A percentile compares a stretch with the other conserved stretches of the same genome.
These are phyloP conservation scores for Endotrypanum monterogeii DNA, from an alignment of 208 protist species.

Conservation along the genomic window DNA sequence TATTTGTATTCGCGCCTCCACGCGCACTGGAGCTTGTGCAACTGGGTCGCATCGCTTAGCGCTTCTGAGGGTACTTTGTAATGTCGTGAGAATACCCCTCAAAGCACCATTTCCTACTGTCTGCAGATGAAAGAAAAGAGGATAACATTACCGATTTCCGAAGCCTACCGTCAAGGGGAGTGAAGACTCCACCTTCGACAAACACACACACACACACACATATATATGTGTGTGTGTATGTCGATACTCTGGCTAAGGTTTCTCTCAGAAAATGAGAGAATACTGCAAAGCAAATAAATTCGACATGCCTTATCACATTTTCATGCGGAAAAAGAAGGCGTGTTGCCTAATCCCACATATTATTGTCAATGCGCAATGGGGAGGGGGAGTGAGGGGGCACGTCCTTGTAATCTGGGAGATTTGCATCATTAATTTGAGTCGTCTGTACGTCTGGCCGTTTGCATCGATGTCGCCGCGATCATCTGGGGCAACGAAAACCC, in stretches of 20 bases:
- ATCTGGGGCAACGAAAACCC: not conserved
- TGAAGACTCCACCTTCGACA: not conserved
- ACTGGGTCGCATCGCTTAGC: not conserved
- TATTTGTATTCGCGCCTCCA: not conserved
- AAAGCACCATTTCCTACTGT: not conserved
- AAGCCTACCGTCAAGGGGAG: not conserved
- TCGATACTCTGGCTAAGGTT: not conserved
- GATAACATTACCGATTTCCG: not conserved
- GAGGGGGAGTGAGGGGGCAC: not conserved
- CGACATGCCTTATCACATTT: too few species aligned
- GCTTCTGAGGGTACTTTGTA: not conserved
- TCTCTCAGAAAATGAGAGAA: not conserved
- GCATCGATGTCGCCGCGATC: not conserved
- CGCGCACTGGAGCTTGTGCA: not conserved
- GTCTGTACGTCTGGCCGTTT: not conserved
- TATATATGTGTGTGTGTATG: not conserved
- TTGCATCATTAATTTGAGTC: not conserved
- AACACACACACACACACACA: not conserved
- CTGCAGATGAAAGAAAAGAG: not conserved
- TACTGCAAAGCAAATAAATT: not conserved
- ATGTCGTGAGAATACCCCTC: not conserved
- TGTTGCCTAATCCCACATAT: not conserved
- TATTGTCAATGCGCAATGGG: not conserved
- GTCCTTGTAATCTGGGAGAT: not conserved
- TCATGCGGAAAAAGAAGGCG: not conserved